Percentiles rank a stretch among this genome's conserved stretches.
Conservation (phyloP, 108 stramenopile genomes). For the Nannochloropsis gaditana region DNA sequence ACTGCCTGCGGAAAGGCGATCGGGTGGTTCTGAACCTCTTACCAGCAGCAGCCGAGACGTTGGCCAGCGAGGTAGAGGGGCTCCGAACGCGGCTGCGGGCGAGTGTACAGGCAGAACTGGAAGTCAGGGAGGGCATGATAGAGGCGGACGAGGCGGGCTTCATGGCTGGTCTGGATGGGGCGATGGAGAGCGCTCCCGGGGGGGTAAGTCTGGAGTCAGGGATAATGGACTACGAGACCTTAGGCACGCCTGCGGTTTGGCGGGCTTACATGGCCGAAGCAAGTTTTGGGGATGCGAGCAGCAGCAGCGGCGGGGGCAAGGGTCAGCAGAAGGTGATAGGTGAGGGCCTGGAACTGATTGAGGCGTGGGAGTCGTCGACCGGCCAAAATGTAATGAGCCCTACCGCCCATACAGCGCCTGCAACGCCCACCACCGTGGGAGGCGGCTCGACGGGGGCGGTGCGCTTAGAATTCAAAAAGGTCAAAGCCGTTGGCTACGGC, state of each 20-base stretch:
- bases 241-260: neutral
- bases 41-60: neutral
- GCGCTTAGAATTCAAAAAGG: slow-evolving; percentile 40
- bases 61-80: slow-evolving; percentile 2
- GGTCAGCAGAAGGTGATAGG: neutral
- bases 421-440: neutral
- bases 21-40: neutral
- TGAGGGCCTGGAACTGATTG: neutral
- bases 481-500: slow-evolving; percentile 42
- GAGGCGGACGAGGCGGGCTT: neutral
- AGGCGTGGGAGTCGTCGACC: slow-evolving; percentile 6
- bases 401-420: neutral
- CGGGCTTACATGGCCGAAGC: neutral
- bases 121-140: neutral
- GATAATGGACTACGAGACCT: neutral
- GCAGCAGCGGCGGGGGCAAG: neutral
- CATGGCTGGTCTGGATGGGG: neutral
- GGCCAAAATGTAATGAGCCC: neutral
- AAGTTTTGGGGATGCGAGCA: neutral
- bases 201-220: neutral
- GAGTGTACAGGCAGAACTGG: neutral
- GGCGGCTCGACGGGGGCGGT: neutral
- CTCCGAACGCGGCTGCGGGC: neutral
- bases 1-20: neutral
- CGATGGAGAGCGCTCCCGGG: neutral